Conservation (phyloP, 768 basidiomycete genomes). For the Gloeopeniophorella convolvens region DNA sequence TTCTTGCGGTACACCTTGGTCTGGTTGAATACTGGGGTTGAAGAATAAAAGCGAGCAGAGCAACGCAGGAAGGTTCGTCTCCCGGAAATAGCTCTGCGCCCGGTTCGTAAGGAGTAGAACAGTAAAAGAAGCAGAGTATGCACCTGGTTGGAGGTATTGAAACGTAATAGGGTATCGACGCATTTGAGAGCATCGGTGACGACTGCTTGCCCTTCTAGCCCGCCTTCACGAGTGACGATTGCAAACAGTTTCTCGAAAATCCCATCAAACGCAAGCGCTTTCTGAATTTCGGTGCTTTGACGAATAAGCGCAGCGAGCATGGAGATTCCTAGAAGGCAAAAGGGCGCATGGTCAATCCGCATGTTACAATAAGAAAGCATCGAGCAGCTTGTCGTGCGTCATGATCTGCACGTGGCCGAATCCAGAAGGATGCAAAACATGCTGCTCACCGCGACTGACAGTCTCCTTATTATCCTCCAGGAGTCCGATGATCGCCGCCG, state of each 20-base stretch:
- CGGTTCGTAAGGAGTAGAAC: slow-evolving; percentile 19
- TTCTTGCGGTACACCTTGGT: slow-evolving; percentile 66
- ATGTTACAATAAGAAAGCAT: not conserved
- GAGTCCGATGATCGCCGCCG: slow-evolving; percentile 62
- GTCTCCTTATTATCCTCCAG: slow-evolving; percentile 86
- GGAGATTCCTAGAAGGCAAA: slow-evolving; percentile 67
- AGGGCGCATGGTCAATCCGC: slow-evolving; percentile 3
- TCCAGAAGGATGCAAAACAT: not conserved
- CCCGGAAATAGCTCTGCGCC: slow-evolving; percentile 88
- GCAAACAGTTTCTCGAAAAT: slow-evolving; percentile 94
- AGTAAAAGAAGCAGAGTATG: slow-evolving; percentile 15
- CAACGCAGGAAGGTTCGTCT: slow-evolving; percentile 66
- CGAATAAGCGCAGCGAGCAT: slow-evolving; percentile 76
- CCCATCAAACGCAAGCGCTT: slow-evolving; percentile 93
- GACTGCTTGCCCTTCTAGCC: slow-evolving; percentile 84
- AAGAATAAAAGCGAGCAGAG: slow-evolving; percentile 66
- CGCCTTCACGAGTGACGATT: slow-evolving; percentile 81
- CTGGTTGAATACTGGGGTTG: slow-evolving; percentile 53
- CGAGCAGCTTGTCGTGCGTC: not conserved
- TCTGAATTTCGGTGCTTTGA: slow-evolving; percentile 91
- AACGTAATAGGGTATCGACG: slow-evolving; percentile 80
- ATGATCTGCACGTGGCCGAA: not conserved
- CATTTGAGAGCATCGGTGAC: slow-evolving; percentile 82
- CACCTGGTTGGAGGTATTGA: slow-evolving; percentile 94
- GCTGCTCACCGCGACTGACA: slow-evolving; percentile 70